These are phyloP conservation scores for Fusarium nisikadoi DNA, from an alignment of 2,329 filamentous ascomycete species.

Conservation along the genomic window DNA sequence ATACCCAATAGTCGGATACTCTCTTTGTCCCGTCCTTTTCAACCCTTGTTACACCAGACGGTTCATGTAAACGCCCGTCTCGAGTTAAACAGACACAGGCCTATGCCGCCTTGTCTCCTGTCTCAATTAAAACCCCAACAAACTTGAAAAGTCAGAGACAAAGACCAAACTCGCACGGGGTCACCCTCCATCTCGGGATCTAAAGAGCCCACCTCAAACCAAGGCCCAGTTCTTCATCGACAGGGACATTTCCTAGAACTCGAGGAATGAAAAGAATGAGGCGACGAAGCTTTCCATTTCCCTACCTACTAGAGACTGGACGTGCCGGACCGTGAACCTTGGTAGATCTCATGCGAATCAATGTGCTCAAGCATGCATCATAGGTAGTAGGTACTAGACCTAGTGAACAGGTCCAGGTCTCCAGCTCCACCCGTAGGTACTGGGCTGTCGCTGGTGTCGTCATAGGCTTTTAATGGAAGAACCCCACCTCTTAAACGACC, in stretches of 20 bases:
- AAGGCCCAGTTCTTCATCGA: slow-evolving; percentile 29
- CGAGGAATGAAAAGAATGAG: slow-evolving; percentile 10
- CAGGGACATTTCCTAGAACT: slow-evolving; percentile 25
- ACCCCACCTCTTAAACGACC: slow-evolving; percentile 24
- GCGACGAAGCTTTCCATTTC: slow-evolving; percentile 18
- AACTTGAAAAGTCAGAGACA: not conserved
- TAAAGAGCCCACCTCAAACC: slow-evolving; percentile 5
- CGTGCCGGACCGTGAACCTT: slow-evolving; percentile 35
- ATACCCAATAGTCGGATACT: not conserved
- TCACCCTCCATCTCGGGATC: slow-evolving; percentile 32
- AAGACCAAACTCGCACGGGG: slow-evolving; percentile 26
- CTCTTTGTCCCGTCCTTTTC: slow-evolving; percentile 15
- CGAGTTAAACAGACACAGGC: slow-evolving; percentile 5
- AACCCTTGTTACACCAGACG: slow-evolving; percentile 15
- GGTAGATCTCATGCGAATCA: slow-evolving; percentile 10
- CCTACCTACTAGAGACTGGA: not conserved
- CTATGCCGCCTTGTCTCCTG: not conserved
- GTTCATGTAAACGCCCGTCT: slow-evolving; percentile 20
- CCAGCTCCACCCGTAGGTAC: slow-evolving; percentile 2
- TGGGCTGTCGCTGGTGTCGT: slow-evolving; percentile 32
- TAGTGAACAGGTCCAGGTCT: not conserved
- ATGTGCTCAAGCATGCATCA: not conserved
- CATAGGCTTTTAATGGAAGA: slow-evolving; percentile 24
- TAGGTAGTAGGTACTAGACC: not conserved
- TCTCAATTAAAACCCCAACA: slow-evolving; percentile 3